Percentiles rank a stretch among this genome's conserved stretches.
These are phyloP conservation scores for Plantago coronopus DNA, from an alignment of 305 asterid genomes.

Conservation along the genomic window DNA sequence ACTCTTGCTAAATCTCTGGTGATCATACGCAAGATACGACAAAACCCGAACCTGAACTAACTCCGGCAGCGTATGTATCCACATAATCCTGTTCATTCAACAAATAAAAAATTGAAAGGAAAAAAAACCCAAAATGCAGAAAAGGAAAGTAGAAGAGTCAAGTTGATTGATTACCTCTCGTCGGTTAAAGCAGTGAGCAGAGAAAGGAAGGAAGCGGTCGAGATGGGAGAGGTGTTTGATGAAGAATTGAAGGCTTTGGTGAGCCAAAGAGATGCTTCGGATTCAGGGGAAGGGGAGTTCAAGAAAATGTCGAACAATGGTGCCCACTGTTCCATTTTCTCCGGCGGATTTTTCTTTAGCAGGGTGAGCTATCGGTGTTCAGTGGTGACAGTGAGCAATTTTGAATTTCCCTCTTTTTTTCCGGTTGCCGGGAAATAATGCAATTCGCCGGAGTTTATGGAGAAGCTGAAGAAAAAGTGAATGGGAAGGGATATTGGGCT, in stretches of 20 bases:
- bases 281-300: conserved; percentile 66
- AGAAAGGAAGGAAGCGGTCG: conserved; percentile 58
- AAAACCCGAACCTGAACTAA: conserved; percentile 61
- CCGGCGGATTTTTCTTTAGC: background rate
- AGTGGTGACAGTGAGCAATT: too few species aligned
- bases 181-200: conserved; percentile 37
- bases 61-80: conserved; percentile 59
- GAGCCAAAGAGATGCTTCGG: conserved; percentile 63
- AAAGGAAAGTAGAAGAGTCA: conserved; percentile 24
- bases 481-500: too few species aligned
- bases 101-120: conserved; percentile 5
- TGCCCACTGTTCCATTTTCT: conserved; percentile 62
- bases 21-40: conserved; percentile 55
- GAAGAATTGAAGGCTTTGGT: conserved; percentile 43
- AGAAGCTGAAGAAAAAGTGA: too few species aligned
- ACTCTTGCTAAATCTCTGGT: conserved; percentile 37
- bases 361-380: too few species aligned
- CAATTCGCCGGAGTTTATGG: too few species aligned
- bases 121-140: background rate
- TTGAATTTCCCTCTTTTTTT: too few species aligned
- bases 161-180: conserved; percentile 25
- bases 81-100: conserved; percentile 41
- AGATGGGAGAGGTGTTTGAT: conserved; percentile 39
- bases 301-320: conserved; percentile 62
- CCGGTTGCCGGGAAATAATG: too few species aligned